These are phyloP conservation scores for Oryza glaberrima DNA, from an alignment of 176 grass and related monocot genomes.

Conservation along the genomic window DNA sequence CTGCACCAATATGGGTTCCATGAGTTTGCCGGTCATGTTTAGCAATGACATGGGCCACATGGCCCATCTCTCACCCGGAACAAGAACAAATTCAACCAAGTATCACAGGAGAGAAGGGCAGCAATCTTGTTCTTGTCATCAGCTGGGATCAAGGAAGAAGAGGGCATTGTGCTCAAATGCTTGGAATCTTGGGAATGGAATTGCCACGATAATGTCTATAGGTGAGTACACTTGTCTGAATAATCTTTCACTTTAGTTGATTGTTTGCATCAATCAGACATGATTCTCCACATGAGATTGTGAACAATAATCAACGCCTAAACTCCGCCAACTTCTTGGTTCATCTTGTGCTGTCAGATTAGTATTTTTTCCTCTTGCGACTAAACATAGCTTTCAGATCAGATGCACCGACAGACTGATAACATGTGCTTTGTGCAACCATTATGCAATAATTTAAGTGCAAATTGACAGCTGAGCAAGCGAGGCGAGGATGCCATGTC, in stretches of 20 bases:
- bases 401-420: slow-evolving; percentile 29
- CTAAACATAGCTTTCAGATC: neutral
- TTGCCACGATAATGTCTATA: no score
- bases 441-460: slow-evolving; percentile 18
- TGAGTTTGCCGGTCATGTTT: neutral
- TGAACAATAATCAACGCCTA: neutral
- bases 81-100: neutral
- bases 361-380: neutral
- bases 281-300: neutral
- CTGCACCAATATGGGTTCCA: neutral
- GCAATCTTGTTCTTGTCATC: neutral
- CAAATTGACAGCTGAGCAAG: slow-evolving; percentile 6
- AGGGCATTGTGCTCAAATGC: neutral
- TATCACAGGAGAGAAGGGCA: neutral
- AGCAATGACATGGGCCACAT: neutral
- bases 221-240: slow-evolving; percentile 12
- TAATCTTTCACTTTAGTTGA: neutral
- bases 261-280: neutral
- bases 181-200: neutral
- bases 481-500: neutral
- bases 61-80: neutral
- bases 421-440: neutral
- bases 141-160: neutral
- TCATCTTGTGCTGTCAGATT: no score
- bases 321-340: neutral